Conservation (phyloP, 352 stramenopile genomes). For the Phytopythium mirpurense region DNA sequence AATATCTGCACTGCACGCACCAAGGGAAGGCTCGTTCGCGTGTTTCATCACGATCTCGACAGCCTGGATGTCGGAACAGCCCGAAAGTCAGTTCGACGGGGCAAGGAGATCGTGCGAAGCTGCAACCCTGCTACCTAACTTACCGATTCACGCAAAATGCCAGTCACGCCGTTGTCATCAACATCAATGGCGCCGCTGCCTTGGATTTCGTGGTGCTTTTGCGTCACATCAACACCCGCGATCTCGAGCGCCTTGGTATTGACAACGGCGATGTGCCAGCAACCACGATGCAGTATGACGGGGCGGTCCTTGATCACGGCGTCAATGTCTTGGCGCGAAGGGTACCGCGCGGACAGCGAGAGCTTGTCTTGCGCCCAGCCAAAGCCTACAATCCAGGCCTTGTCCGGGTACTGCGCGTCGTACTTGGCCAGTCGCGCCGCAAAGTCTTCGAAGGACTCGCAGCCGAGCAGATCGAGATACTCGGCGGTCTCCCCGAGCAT, state of each 20-base stretch:
- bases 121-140: no score
- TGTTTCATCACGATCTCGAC: conserved; percentile 70
- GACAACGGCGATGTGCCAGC: conserved; percentile 85
- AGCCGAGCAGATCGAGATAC: conserved; percentile 79
- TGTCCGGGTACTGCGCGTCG: conserved; percentile 53
- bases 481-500: conserved; percentile 77
- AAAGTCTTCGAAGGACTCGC: conserved; percentile 72
- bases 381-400: conserved; percentile 76
- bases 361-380: conserved; percentile 87
- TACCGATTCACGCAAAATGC: conserved; percentile 67
- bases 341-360: conserved; percentile 49
- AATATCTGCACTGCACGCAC: conserved; percentile 13
- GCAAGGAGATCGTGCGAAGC: no score
- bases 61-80: conserved; percentile 21
- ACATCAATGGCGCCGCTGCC: conserved; percentile 55
- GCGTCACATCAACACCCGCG: conserved; percentile 37
- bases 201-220: conserved; percentile 21
- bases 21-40: conserved; percentile 57
- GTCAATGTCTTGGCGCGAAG: conserved; percentile 75
- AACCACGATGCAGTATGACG: conserved; percentile 83
- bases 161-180: conserved; percentile 54
- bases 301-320: conserved; percentile 56
- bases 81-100: background rate
- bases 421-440: conserved; percentile 42
- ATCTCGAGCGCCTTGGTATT: conserved; percentile 84